Conservation (phyloP, 129 eudicot species). For the Pseudognaphalium luteoalbum region DNA sequence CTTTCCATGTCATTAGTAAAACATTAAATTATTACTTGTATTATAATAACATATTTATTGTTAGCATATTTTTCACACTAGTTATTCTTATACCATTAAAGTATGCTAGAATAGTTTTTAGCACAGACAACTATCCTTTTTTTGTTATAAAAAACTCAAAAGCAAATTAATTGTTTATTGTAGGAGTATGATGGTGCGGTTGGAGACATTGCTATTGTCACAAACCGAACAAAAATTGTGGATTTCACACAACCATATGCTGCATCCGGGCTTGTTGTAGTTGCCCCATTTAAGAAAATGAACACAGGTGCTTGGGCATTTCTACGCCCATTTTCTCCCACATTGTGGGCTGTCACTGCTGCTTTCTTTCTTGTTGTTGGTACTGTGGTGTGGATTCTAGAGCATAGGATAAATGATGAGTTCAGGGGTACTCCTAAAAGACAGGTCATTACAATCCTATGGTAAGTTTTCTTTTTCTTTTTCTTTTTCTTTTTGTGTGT, state of each 20-base stretch:
- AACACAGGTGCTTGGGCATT: constrained; percentile 93
- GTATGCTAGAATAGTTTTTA: neutral
- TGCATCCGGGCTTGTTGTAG: constrained; percentile 82
- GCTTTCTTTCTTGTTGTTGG: constrained; percentile 76
- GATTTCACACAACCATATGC: constrained; percentile 90
- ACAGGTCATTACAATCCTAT: constrained; percentile 75
- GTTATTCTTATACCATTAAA: neutral
- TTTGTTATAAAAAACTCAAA: neutral
- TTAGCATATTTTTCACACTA: neutral
- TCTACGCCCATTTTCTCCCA: constrained; percentile 76
- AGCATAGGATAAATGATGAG: constrained; percentile 81
- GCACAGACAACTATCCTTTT: neutral
- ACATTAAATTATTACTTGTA: too few relatives aligned
- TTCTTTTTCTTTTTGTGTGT: neutral
- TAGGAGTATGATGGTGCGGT: constrained; percentile 84
- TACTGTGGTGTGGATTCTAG: constrained; percentile 80
- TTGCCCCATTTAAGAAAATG: constrained; percentile 71
- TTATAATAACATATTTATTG: neutral
- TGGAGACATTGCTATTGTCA: constrained; percentile 80
- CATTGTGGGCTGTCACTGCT: constrained; percentile 74
- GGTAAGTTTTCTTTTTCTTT: constrained; percentile 46
- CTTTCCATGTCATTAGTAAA: too few relatives aligned
- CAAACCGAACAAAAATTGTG: constrained; percentile 74
- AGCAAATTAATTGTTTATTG: neutral
- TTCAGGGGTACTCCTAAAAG: constrained; percentile 81